phyloP scores from a whole-genome alignment of 768 basidiomycete genomes.

The Mrakia hoshinonis region DNA sequence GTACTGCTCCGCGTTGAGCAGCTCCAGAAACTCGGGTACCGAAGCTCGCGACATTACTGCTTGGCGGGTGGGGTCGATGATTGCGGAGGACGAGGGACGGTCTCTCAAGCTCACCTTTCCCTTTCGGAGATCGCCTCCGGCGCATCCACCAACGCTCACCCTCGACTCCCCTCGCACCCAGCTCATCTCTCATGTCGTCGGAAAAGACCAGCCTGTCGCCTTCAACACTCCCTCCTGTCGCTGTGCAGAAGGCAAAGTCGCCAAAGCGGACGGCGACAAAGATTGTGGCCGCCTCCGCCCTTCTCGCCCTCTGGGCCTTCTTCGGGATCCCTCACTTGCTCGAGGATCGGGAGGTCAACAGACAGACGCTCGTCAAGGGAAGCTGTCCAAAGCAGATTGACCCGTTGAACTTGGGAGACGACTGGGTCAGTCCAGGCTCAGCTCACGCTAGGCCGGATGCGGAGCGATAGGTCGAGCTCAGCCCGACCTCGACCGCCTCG shows the following conservation, averaged over 20 bases:
- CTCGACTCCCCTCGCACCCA: too few species aligned
- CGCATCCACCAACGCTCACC: not conserved
- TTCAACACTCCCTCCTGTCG: not conserved
- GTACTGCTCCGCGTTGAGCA: constrained; percentile 17
- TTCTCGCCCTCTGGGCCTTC: not conserved
- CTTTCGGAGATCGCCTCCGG: not conserved
- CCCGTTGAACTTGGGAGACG: constrained; percentile 7
- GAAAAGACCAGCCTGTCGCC: not conserved
- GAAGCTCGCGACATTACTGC: not conserved
- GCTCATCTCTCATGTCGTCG: too few species aligned
- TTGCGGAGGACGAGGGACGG: not conserved
- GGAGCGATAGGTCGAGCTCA: not conserved
- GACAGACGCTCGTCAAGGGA: constrained; percentile 2
- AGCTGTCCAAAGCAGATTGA: constrained; percentile 20
- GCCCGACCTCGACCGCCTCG: not conserved
- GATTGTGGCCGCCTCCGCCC: not conserved
- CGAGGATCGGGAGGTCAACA: not conserved
- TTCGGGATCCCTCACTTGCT: not conserved
- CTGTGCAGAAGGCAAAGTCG: not conserved
- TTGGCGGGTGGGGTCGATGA: not conserved
- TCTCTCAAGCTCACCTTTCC: not conserved
- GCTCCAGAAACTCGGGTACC: constrained; percentile 8
- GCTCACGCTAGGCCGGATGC: not conserved
- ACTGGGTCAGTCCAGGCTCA: constrained; percentile 14
- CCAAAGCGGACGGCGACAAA: not conserved